These are phyloP conservation scores for Saturnispora quitensis DNA, from an alignment of 805 yeast genomes.

Conservation along the genomic window DNA sequence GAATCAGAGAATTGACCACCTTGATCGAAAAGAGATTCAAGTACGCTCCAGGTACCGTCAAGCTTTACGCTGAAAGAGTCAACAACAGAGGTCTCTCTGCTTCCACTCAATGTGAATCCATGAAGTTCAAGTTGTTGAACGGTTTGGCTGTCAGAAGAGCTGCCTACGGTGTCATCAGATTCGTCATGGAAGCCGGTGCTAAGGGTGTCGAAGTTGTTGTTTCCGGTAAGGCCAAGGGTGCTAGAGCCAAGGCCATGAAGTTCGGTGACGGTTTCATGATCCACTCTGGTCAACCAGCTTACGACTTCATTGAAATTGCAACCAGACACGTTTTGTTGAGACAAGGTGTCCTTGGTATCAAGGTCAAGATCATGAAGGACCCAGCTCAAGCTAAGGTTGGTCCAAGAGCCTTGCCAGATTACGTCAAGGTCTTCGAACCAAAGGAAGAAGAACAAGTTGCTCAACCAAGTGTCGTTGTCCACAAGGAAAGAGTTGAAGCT, in stretches of 20 bases:
- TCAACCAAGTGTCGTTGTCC: conserved; percentile 76
- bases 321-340: conserved; percentile 99
- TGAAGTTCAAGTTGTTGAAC: conserved; percentile 93
- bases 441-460: conserved; percentile 82
- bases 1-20: conserved; percentile 97
- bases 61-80: conserved; percentile 96
- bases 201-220: conserved; percentile 99
- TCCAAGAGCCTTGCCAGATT: conserved; percentile 92
- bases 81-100: conserved; percentile 99
- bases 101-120: conserved; percentile 98
- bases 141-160: conserved; percentile 99
- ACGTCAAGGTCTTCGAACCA: conserved; percentile 85
- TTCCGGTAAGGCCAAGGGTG: conserved; percentile 99
- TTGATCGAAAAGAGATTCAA: conserved; percentile 98
- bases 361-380: conserved; percentile 99
- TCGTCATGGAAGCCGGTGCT: conserved; percentile 99
- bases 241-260: conserved; percentile 99
- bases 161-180: conserved; percentile 99
- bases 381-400: conserved; percentile 80
- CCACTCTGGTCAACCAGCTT: conserved; percentile 99
- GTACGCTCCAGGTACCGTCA: conserved; percentile 86
- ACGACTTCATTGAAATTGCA: conserved; percentile 96
- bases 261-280: conserved; percentile 99
- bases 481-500: conserved; percentile 38
- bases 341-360: conserved; percentile 99